phyloP scores from a whole-genome alignment of 202 grass and related monocot genomes.

The Dendrocalamus latiflorus region DNA sequence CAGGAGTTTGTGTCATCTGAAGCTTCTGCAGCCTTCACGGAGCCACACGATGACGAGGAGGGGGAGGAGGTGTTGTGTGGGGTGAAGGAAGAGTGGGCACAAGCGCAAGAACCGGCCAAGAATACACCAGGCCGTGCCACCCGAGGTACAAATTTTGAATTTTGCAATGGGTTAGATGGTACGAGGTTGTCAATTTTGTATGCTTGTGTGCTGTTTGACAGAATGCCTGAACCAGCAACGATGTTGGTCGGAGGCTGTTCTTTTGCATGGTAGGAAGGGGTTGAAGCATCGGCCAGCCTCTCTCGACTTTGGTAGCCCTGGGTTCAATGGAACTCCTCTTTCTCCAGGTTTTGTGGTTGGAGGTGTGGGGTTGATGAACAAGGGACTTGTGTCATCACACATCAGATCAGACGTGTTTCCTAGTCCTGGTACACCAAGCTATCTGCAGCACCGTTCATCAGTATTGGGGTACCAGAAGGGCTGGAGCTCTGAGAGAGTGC shows the following conservation, averaged over 20 bases:
- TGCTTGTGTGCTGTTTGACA: constrained; percentile 43
- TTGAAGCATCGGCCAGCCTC: constrained; percentile 42
- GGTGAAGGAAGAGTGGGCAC: constrained; percentile 44
- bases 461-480: constrained; percentile 46
- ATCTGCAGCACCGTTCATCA: constrained; percentile 34
- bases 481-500: constrained; percentile 84
- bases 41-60: constrained; percentile 18
- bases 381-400: constrained; percentile 40
- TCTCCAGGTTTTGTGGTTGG: constrained; percentile 46
- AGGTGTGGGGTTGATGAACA: constrained; percentile 64
- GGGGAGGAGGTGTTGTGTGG: constrained; percentile 29
- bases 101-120: constrained; percentile 34
- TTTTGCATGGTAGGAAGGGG: constrained; percentile 42
- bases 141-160: constrained; percentile 38
- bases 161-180: background rate
- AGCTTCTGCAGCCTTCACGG: constrained; percentile 42
- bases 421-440: constrained; percentile 66
- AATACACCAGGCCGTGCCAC: constrained; percentile 25
- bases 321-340: constrained; percentile 38
- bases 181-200: background rate
- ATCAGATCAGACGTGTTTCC: constrained; percentile 63
- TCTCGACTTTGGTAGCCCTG: constrained; percentile 56
- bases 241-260: constrained; percentile 36
- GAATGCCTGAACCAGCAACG: constrained; percentile 46
- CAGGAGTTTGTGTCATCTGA: constrained; percentile 21